Percentiles rank a stretch among this genome's conserved stretches.
Conservation (phyloP, 129 eudicot species). For the Artemisia argyi region DNA sequence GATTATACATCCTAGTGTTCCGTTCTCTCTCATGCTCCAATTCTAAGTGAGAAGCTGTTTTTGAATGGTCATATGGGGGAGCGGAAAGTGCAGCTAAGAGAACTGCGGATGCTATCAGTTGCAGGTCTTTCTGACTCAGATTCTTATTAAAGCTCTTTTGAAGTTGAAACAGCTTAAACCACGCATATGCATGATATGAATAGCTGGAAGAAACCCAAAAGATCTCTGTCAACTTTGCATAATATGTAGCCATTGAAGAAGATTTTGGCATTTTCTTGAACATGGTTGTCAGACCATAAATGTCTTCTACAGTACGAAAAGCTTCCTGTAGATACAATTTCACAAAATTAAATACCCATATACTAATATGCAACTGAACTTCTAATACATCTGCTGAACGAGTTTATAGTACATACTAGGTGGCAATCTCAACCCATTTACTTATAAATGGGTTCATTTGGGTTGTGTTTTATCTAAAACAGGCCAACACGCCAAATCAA, state of each 20-base stretch:
- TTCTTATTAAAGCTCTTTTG: slow-evolving; percentile 79
- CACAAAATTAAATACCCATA: background rate
- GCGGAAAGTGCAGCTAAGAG: slow-evolving; percentile 72
- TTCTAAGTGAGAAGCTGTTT: slow-evolving; percentile 53
- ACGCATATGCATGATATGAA: slow-evolving; percentile 76
- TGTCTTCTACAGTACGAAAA: slow-evolving; percentile 79
- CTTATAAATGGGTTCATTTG: too few relatives aligned
- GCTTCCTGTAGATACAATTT: slow-evolving; percentile 59
- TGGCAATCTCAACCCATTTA: too few relatives aligned
- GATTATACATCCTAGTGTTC: slow-evolving; percentile 6
- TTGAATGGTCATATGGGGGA: slow-evolving; percentile 52
- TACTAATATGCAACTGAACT: too few relatives aligned
- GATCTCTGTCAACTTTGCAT: slow-evolving; percentile 72
- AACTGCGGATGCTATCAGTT: slow-evolving; percentile 75
- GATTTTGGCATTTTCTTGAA: slow-evolving; percentile 78
- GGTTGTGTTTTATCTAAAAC: too few relatives aligned
- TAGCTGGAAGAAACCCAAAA: slow-evolving; percentile 73
- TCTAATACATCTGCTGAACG: too few relatives aligned
- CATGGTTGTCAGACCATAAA: slow-evolving; percentile 62
- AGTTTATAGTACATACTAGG: too few relatives aligned
- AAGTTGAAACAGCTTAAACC: slow-evolving; percentile 72
- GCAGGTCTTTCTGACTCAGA: slow-evolving; percentile 72
- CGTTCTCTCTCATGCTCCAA: slow-evolving; percentile 65
- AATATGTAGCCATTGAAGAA: slow-evolving; percentile 64
- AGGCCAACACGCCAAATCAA: too few relatives aligned